Evolutionary conservation across 2,329 filamentous ascomycete species (phyloP).

Genomic region (Alternaria longipes): DNA sequence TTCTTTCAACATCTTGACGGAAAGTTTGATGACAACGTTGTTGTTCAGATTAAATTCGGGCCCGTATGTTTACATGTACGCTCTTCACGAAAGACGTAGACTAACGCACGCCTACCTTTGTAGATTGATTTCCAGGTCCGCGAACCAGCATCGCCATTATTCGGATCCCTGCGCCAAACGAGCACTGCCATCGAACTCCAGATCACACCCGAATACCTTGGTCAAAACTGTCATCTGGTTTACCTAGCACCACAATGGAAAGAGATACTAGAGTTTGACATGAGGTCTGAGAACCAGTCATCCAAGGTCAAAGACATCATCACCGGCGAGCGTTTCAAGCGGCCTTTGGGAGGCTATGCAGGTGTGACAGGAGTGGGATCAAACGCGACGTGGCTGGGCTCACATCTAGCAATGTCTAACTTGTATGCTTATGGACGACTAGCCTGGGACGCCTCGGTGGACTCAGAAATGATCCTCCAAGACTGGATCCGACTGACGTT

Average conservation of each 20-base stretch:
- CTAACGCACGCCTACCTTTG: neutral
- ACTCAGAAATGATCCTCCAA: slow-evolving; percentile 62
- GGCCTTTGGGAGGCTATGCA: slow-evolving; percentile 68
- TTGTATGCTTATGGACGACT: slow-evolving; percentile 74
- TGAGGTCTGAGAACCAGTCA: slow-evolving; percentile 66
- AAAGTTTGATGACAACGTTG: slow-evolving; percentile 73
- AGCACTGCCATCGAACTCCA: slow-evolving; percentile 70
- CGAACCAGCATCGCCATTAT: slow-evolving; percentile 72
- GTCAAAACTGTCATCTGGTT: slow-evolving; percentile 74
- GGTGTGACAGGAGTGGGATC: slow-evolving; percentile 74
- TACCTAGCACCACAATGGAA: slow-evolving; percentile 76
- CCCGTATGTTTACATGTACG: slow-evolving; percentile 49
- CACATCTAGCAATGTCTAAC: slow-evolving; percentile 71
- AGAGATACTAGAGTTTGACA: slow-evolving; percentile 72
- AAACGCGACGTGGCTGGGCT: slow-evolving; percentile 74
- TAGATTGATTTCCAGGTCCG: slow-evolving; percentile 76
- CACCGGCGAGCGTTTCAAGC: slow-evolving; percentile 66
- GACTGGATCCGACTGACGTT: slow-evolving; percentile 77
- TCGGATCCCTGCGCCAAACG: slow-evolving; percentile 61
- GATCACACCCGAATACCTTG: slow-evolving; percentile 74
- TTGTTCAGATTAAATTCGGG: slow-evolving; percentile 78
- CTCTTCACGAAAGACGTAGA: neutral
- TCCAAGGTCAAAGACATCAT: slow-evolving; percentile 69
- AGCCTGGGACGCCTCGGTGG: slow-evolving; percentile 68
- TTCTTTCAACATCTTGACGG: slow-evolving; percentile 72